Evolutionary conservation across 2,329 filamentous ascomycete species (phyloP), one percentile per base, ranked within the genome.

Genomic region (Neopestalotiopsis sp.): DNA sequence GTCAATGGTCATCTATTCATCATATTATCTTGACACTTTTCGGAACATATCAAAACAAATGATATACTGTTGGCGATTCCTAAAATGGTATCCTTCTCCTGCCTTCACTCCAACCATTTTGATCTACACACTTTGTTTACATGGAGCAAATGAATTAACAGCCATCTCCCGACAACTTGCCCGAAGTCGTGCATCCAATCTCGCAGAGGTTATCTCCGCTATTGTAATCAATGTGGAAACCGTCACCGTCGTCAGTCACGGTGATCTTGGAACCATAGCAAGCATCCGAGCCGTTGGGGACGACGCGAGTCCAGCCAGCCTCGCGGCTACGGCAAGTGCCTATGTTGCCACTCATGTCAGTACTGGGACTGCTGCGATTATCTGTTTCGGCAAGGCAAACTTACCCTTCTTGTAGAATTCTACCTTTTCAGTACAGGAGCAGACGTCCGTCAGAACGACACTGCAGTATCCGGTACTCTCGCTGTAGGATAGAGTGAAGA

Each of bases 141-240:
- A 28, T 28, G 24, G 24, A 28, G 24, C 24, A 28, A 28, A 28
- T 28, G 24, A 45, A 49, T n/a, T 49, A 49, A 14, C 42, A 49
- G 34, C 67, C 58, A 5, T 67, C 65, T 61, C 42, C 42, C n/a
- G 59, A n/a, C 14, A 57, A 2, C 17, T 69, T 34, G 2, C 20
- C 56, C 34, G 49, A 32, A 10, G 20, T 17, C 1, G 28, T 40
- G n/a, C 49, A 58, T 1, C 28, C 42, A 10, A 66, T 66, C 32
- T 56, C 30, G 14, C 28, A 38, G 56, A 32, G 20, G 20, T 34
- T 66, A 45, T 34, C 64, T 4, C 28, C 53, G 28, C 32, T 34
- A 14, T 17, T 24, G n/a, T 13, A 24, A 30, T 34, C 32, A 13
- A 24, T 32, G 59, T 62, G 24, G 59, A n/a, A 32, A 34, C 34